Base-by-base conservation (phyloP, 768 basidiomycete genomes). In the Calocera viscosa region DNA sequence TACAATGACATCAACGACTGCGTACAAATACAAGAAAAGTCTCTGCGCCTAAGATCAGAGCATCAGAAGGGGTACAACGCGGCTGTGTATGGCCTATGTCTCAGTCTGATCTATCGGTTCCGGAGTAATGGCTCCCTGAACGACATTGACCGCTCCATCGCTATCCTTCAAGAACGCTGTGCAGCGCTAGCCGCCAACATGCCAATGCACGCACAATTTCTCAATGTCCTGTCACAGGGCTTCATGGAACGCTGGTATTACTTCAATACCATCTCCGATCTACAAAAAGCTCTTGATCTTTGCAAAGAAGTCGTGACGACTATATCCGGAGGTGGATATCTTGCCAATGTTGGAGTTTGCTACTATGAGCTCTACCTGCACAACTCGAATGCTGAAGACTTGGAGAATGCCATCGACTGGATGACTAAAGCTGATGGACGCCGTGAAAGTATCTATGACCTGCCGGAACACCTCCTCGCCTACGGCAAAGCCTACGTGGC, bases 71-170 rank as follows among this genome's bases (percentile, higher is more conserved):
- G 53, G 11, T 60, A 60, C 30, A 26, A 60, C 26, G 53, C 53
- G 24, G 53, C 53, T 7, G 53, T 60, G 16, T 60, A 60, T 32
- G 30, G 30, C 7, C 26, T 60, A 10, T 60, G 53, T 22, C 30
- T 60, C 14, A 60, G 53, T 19, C 53, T 60, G 53, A 60, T 60
- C 24, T 60, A 28, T 26, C 53, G 53, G 10, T 60, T 60, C 30
- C 53, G 53, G 10, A 60, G 53, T 26, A 60, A 60, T 60, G 53
- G 53, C 5, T 60, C 53, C 19, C 24, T 60, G 30, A 12, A 60
- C 19, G 53, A 60, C 53, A 60, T 60, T 26, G 53, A 60, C 30
- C 53, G 53, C 14, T 60, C 53, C 10, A 60, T 60, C 53, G 53
- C 53, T 22, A 26, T 60, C 10, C 24, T 60, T 12, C 24, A 22